phyloP scores from a whole-genome alignment of 2,329 filamentous ascomycete species.

The Clonostachys byssicola region DNA sequence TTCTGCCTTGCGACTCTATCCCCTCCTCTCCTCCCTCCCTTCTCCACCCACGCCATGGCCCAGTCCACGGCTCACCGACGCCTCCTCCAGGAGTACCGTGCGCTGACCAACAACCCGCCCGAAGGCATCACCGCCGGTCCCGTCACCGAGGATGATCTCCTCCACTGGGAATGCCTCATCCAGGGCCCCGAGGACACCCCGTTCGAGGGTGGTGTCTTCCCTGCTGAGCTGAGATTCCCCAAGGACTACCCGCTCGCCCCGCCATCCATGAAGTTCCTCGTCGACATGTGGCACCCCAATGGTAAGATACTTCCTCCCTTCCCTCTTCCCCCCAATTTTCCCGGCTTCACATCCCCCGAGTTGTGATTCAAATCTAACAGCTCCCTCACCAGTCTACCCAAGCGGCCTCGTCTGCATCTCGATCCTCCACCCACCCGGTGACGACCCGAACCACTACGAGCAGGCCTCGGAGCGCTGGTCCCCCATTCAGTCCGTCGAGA shows the following conservation, averaged over 20 bases:
- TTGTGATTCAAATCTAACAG: not conserved
- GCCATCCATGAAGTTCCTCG: slow-evolving; percentile 92
- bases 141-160: slow-evolving; percentile 88
- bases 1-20: not conserved
- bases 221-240: slow-evolving; percentile 90
- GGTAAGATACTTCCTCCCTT: slow-evolving; percentile 42
- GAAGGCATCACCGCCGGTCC: slow-evolving; percentile 96
- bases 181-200: slow-evolving; percentile 93
- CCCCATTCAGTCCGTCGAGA: slow-evolving; percentile 95
- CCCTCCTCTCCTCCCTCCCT: not conserved
- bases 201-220: slow-evolving; percentile 93
- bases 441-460: slow-evolving; percentile 98
- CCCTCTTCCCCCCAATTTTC: not conserved
- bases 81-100: slow-evolving; percentile 93
- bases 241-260: slow-evolving; percentile 96
- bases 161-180: slow-evolving; percentile 94
- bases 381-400: slow-evolving; percentile 65
- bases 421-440: slow-evolving; percentile 93
- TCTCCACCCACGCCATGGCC: slow-evolving; percentile 34
- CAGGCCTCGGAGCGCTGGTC: slow-evolving; percentile 94
- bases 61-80: slow-evolving; percentile 67
- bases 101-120: slow-evolving; percentile 90
- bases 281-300: slow-evolving; percentile 95
- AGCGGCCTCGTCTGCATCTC: slow-evolving; percentile 94
- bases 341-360: not conserved